Percentiles rank a stretch among this genome's conserved stretches.
These are phyloP conservation scores for Hypoxylon trugodes DNA, from an alignment of 495 filamentous ascomycete species.

Conservation along the genomic window DNA sequence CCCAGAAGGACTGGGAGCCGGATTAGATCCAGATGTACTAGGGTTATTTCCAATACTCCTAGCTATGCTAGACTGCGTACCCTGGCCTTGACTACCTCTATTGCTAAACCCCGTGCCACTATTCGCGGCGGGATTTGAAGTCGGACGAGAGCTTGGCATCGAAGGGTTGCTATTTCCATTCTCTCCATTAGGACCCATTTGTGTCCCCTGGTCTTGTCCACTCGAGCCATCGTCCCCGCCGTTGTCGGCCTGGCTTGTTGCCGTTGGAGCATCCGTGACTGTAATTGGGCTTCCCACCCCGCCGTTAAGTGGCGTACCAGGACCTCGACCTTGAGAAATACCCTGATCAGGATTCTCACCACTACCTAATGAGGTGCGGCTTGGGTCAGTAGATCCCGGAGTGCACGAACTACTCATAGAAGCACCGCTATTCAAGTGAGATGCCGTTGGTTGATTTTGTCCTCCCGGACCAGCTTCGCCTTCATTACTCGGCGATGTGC, in stretches of 20 bases:
- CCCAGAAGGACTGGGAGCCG: conserved; percentile 6
- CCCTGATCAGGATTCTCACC: conserved; percentile 7
- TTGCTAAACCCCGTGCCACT: conserved; percentile 1
- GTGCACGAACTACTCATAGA: conserved; percentile 14
- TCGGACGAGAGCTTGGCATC: conserved; percentile 5
- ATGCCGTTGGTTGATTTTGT: conserved; percentile 18
- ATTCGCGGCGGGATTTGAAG: conserved; percentile 6
- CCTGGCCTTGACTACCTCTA: conserved; percentile 5
- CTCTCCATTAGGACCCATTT: background rate
- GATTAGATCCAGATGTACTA: conserved; percentile 1
- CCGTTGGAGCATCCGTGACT: conserved; percentile 3
- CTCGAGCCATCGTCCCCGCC: background rate
- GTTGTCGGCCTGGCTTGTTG: conserved; percentile 4
- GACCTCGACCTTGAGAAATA: conserved; percentile 7
- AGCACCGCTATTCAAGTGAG: background rate
- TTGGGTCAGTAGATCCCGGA: conserved; percentile 28
- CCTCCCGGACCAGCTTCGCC: conserved; percentile 6
- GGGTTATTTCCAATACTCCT: conserved; percentile 5
- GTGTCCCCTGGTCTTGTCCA: conserved; percentile 10
- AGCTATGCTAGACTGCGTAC: background rate
- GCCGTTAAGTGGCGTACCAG: conserved; percentile 8
- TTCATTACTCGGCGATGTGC: conserved; percentile 26
- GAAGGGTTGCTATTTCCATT: conserved; percentile 9
- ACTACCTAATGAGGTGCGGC: conserved; percentile 11
- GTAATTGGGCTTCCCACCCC: background rate